These are phyloP conservation scores for Aspergillus funiculosus DNA, from an alignment of 495 filamentous ascomycete genomes.

Conservation along the genomic window DNA sequence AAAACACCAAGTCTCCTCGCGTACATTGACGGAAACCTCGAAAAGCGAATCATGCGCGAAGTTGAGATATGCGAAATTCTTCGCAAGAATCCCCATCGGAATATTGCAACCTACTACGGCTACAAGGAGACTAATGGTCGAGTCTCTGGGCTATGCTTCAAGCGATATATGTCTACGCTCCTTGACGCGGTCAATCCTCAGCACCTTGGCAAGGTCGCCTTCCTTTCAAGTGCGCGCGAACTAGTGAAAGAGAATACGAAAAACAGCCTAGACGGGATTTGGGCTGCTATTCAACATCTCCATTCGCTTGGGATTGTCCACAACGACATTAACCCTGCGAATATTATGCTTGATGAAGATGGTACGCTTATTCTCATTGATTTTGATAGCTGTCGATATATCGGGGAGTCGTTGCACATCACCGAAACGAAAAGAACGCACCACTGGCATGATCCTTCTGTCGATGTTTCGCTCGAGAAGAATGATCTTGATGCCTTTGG, in stretches of 20 bases:
- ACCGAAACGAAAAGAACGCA: slow-evolving; percentile 22
- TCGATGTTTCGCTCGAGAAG: slow-evolving; percentile 18
- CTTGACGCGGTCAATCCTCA: slow-evolving; percentile 25
- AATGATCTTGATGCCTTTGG: slow-evolving; percentile 21
- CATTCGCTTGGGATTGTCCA: slow-evolving; percentile 33
- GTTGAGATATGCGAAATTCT: slow-evolving; percentile 29
- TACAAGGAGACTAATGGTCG: slow-evolving; percentile 26
- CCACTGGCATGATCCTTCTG: slow-evolving; percentile 20
- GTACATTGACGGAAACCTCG: slow-evolving; percentile 16
- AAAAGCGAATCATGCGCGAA: slow-evolving; percentile 22
- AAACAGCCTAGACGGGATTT: slow-evolving; percentile 20
- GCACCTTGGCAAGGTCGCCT: slow-evolving; percentile 15
- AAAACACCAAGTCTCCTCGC: slow-evolving; percentile 26
- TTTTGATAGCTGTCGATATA: slow-evolving; percentile 32
- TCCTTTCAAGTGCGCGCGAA: slow-evolving; percentile 17
- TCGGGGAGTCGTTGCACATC: slow-evolving; percentile 19
- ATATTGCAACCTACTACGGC: slow-evolving; percentile 34
- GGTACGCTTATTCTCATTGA: slow-evolving; percentile 35
- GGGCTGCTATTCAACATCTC: slow-evolving; percentile 34
- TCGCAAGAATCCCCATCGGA: slow-evolving; percentile 32
- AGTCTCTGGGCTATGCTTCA: slow-evolving; percentile 37
- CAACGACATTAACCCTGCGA: slow-evolving; percentile 36
- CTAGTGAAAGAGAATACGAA: slow-evolving; percentile 16
- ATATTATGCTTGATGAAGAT: slow-evolving; percentile 34
- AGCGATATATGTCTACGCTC: slow-evolving; percentile 31